phyloP scores from a whole-genome alignment of 495 filamentous ascomycete species.

The Venustampulla echinocandica region DNA sequence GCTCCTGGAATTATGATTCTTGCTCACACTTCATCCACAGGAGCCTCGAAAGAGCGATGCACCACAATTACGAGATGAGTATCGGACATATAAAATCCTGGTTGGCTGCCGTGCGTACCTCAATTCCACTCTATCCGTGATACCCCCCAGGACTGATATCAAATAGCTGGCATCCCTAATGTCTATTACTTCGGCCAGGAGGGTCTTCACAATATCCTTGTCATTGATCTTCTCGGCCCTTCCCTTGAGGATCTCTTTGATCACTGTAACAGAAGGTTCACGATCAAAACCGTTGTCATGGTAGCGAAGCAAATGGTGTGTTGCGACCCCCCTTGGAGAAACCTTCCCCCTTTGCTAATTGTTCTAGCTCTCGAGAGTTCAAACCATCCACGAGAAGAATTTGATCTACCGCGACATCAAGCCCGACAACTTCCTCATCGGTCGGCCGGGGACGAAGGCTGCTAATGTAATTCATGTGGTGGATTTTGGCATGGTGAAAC shows the following conservation, averaged over 20 bases:
- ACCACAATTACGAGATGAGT: slow-evolving; percentile 96
- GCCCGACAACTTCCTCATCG: slow-evolving; percentile 98
- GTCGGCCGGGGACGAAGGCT: slow-evolving; percentile 81
- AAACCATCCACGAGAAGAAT: slow-evolving; percentile 99
- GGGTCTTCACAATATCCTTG: slow-evolving; percentile 97
- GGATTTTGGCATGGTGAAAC: slow-evolving; percentile 99
- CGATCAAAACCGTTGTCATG: slow-evolving; percentile 97
- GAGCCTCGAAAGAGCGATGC: slow-evolving; percentile 99
- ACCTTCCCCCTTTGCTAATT: slow-evolving; percentile 3
- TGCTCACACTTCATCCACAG: slow-evolving; percentile 37
- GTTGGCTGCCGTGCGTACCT: slow-evolving; percentile 90
- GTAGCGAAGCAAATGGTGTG: slow-evolving; percentile 98
- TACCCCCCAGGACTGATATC: slow-evolving; percentile 14
- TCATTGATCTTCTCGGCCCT: slow-evolving; percentile 94
- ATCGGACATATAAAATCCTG: slow-evolving; percentile 98
- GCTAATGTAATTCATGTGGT: slow-evolving; percentile 98
- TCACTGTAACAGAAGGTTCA: slow-evolving; percentile 91
- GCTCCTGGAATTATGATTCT: not conserved
- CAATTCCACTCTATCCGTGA: not conserved
- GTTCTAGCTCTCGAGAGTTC: slow-evolving; percentile 79
- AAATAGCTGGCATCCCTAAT: slow-evolving; percentile 91
- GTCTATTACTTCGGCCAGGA: slow-evolving; percentile 99
- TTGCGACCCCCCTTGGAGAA: slow-evolving; percentile 11
- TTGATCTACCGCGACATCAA: slow-evolving; percentile 99
- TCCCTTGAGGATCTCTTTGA: slow-evolving; percentile 97